Base-by-base conservation (phyloP, 345 rosid genomes). In the Euphorbia peplus region DNA sequence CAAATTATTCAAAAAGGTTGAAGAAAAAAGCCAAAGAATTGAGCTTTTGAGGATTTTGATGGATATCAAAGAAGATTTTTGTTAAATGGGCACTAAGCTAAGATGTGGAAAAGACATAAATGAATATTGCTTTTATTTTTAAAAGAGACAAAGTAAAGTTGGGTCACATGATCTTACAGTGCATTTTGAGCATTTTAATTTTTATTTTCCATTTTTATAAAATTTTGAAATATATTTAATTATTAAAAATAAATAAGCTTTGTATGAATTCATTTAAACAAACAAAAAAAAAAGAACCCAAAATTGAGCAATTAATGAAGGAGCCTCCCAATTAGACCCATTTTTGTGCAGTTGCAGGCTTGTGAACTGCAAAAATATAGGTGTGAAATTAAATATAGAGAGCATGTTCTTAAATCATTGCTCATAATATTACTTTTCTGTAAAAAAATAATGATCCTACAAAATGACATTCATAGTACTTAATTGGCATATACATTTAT, bases 11-110 rank as follows among this genome's bases (percentile, higher is more conserved):
- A 64, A 58, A 73, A 53, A 37, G 65, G 63, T 16, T 15, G 14
- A 44, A 44, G 50, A 44, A 44, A 73, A 76, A 76, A 44, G 46
- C 29, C n/a, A 10, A 15, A 56, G 35, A 35, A 26, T 55, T 59
- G 51, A 57, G 67, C 63, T 74, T 75, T 70, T 47, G 29, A 6
- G 28, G 54, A 44, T 64, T 77, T 74, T 74, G 79, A 75, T 69
- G 73, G 62, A 60, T 59, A 48, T 67, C 70, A 60, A 76, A 60
- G 82, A 74, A 76, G 76, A 79, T 78, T 7, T 78, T 73, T 67
- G 35, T 22, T 26, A 64, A 73, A 62, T 22, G 59, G 68, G 60
- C 19, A 64, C 50, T 61, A 26, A 47, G 59, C n/a, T n/a, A 21
- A 53, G 60, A 66, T 41, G 25, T 62, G 68, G 76, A 74, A n/a